Base-by-base conservation (phyloP, 1,139 yeast genomes). In the Zygotorulaspora mrakii region DNA sequence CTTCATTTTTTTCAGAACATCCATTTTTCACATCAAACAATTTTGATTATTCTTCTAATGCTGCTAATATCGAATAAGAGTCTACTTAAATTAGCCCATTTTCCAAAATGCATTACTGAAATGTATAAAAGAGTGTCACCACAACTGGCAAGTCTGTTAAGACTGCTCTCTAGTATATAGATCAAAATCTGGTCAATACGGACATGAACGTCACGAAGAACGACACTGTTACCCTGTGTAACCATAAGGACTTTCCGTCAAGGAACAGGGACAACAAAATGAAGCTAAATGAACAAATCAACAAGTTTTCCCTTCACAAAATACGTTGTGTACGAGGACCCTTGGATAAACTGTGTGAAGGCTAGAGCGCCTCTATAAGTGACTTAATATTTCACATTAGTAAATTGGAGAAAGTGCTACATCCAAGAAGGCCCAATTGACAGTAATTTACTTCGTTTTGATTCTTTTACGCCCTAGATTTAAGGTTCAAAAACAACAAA, bases 81-180 rank as follows among this genome's bases (percentile, higher is more conserved):
- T 17, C 20, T 37, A 17, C 35, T 20, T 13, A 35, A 35, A 28
- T 16, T 39, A 16, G 24, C 37, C 23, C 33, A 30, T 17, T 5
- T 42, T 18, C 39, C 43, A 8, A 14, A 5, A 6, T 31, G 27
- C 34, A 12, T 42, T 11, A 13, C 20, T 6, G 17, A 9, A 13
- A 14, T 28, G 18, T 33, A 32, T 14, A 36, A 30, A 18, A 17
- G 33, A 17, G 26, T 40, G 12, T 6, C 28, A 7, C 39, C 46
- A 20, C 42, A 43, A 12, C 26, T 45, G 11, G 26, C 31, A 20
- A 35, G 33, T 24, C 18, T 42, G 11, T 25, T 45, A 12, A 42
- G 35, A 22, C 35, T 45, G 17, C 40, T 45, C 14, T 39, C 46
- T 12, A 45, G 43, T 40, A 35, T 45, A 16, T 45, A 38, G 31